Evolutionary conservation across 1,139 yeast genomes (phyloP).

Genomic region (Lizanozyma gosingica): DNA sequence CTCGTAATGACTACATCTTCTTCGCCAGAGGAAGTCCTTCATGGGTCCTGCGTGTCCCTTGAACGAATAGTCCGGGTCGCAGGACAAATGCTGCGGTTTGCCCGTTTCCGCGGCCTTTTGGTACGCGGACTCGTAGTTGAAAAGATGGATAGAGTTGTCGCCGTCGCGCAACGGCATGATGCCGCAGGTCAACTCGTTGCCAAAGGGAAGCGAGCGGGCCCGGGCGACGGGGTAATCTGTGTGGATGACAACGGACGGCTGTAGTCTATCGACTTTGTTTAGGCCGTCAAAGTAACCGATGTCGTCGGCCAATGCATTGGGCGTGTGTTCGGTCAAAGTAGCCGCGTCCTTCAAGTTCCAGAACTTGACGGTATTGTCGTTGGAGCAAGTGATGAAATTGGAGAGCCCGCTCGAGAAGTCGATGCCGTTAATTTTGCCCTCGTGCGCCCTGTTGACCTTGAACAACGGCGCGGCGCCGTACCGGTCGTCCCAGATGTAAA

Average conservation of each 20-base stretch:
- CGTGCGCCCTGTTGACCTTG: constrained; percentile 59
- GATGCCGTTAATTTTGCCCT: constrained; percentile 77
- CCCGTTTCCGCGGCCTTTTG: constrained; percentile 21
- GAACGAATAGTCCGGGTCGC: constrained; percentile 49
- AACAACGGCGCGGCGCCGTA: constrained; percentile 71
- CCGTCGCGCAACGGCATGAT: constrained; percentile 92
- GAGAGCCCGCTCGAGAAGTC: constrained; percentile 64
- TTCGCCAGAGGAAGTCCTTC: constrained; percentile 82
- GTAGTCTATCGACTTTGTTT: constrained; percentile 7
- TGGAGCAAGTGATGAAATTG: constrained; percentile 70
- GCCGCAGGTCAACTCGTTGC: constrained; percentile 65
- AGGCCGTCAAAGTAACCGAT: constrained; percentile 18
- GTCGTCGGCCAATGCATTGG: constrained; percentile 10
- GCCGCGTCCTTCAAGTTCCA: constrained; percentile 50
- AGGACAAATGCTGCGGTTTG: constrained; percentile 19
- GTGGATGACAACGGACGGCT: constrained; percentile 51
- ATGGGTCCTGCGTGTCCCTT: constrained; percentile 81
- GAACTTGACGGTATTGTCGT: constrained; percentile 76
- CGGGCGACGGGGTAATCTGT: constrained; percentile 84
- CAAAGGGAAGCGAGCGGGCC: constrained; percentile 85
- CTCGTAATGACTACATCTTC: constrained; percentile 34
- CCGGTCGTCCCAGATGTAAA: constrained; percentile 82
- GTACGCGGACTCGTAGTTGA: constrained; percentile 43
- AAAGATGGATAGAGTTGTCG: constrained; percentile 59
- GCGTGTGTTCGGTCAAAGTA: constrained; percentile 8